Conservation (phyloP, 371 early-diverging fungal genomes). For the Actinomucor elegans region DNA sequence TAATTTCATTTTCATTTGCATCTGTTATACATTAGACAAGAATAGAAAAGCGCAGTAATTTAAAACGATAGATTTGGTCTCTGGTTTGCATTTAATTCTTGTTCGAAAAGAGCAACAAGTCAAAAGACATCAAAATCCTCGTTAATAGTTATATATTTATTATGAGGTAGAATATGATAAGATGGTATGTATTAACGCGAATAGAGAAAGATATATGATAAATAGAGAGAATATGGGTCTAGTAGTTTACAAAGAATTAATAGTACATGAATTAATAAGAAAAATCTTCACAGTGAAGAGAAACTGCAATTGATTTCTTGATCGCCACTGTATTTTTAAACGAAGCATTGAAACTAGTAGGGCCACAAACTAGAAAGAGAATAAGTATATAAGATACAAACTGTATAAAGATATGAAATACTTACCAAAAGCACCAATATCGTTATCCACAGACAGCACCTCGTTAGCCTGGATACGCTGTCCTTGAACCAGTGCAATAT, state of each 20-base stretch:
- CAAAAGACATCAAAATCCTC: too few species aligned
- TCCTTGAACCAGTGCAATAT: background rate
- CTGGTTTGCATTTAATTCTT: too few species aligned
- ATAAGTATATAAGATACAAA: background rate
- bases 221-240: background rate
- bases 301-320: conserved; percentile 7
- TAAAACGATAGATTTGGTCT: too few species aligned
- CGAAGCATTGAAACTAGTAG: conserved; percentile 26
- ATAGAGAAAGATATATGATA: too few species aligned
- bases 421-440: conserved; percentile 40
- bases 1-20: too few species aligned
- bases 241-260: background rate
- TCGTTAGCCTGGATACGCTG: conserved; percentile 8
- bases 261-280: conserved; percentile 21
- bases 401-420: too few species aligned
- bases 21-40: too few species aligned
- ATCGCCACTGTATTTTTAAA: conserved; percentile 36
- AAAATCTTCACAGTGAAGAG: conserved; percentile 43
- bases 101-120: too few species aligned
- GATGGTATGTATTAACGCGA: too few species aligned
- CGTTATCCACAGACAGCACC: conserved; percentile 5
- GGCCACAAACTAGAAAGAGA: conserved; percentile 42
- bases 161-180: too few species aligned
- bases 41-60: too few species aligned
- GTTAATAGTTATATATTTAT: too few species aligned